Conservation (phyloP, 2,329 filamentous ascomycete genomes). For the Arthrobotrys sphaeroides region DNA sequence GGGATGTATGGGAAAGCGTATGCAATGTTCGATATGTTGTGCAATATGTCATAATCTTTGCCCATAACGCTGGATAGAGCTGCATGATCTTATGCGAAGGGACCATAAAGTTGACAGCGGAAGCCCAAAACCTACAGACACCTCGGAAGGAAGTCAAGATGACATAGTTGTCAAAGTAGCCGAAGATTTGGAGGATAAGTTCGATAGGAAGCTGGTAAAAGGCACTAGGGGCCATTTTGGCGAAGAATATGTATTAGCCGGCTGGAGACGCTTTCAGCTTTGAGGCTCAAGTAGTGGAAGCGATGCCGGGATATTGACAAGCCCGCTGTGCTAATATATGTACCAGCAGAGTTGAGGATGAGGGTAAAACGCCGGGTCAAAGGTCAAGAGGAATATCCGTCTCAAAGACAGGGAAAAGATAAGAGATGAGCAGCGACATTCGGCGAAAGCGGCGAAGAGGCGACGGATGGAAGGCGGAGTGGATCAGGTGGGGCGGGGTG, state of each 20-base stretch:
- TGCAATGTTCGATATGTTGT: conserved; percentile 31
- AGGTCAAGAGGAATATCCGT: too few relatives aligned
- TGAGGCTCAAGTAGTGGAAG: background rate
- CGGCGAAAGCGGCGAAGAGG: background rate
- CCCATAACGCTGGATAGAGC: conserved; percentile 38
- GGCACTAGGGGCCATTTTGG: background rate
- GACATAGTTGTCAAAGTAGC: conserved; percentile 35
- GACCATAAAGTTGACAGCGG: conserved; percentile 19
- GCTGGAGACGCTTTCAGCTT: background rate
- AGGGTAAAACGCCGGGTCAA: too few relatives aligned
- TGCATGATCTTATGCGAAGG: conserved; percentile 12
- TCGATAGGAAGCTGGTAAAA: conserved; percentile 38
- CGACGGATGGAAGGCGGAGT: conserved; percentile 6
- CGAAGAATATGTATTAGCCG: background rate
- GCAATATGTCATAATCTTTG: conserved; percentile 26
- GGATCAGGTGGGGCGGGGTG: conserved; percentile 4
- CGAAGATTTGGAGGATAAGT: conserved; percentile 43
- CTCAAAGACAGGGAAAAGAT: background rate
- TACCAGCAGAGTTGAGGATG: too few relatives aligned
- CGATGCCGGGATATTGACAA: background rate
- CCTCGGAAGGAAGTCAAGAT: conserved; percentile 27
- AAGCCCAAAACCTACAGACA: conserved; percentile 38
- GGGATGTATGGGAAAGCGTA: conserved; percentile 5
- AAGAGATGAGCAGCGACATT: background rate
- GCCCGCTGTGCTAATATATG: too few relatives aligned